Base-by-base conservation (phyloP, 2,329 filamentous ascomycete genomes). In the Daldinia eschscholtzii region DNA sequence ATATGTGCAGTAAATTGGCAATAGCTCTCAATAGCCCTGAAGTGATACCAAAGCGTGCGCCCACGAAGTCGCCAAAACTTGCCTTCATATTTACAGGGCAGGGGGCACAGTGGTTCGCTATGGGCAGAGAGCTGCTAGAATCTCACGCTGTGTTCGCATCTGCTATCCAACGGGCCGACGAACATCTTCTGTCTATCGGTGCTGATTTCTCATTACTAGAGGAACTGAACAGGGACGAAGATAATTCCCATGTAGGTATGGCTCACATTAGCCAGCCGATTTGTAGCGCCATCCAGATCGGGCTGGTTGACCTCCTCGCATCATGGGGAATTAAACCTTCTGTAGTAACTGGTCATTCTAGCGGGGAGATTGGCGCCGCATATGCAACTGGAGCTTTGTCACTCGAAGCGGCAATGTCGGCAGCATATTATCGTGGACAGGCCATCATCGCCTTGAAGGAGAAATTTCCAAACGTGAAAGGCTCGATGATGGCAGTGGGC, bases 401-500 rank as follows among this genome's bases (percentile, higher is more conserved):
- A 6, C 62, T 73, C 3, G 71, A 75, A 35, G 67, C 61, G 28
- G 73, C 73, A 33, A 74, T 75, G 72, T 73, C 72, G 37, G 67
- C 68, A 13, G 73, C 73, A 9, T 74, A 74, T 73, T 80, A 81
- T 70, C 79, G 83, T 13, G 83, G 82, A 2, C 78, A 80, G 42
- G 78, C 82, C 12, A 79, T 82, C 6, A 77, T 80, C 4, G 74
- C 77, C 1, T 72, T 84, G 48, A 83, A 80, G 64, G 44, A 77
- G 37, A 79, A 76, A 10, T 76, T 80, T 64, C 79, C 80, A 0
- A 67, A 79, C 0, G 78, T 83, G 0, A 76, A 78, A 4, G 86
- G 86, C 0, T 77, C 80, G 5, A 89, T 88, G 87, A 80, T 87
- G 74, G 86, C 86, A 0, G 84, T 87, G 1, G 86, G 84, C 3